Percentiles rank a stretch among this genome's conserved stretches.
phyloP scores from a whole-genome alignment of 352 stramenopile species.

The Phytophthora capsici region DNA sequence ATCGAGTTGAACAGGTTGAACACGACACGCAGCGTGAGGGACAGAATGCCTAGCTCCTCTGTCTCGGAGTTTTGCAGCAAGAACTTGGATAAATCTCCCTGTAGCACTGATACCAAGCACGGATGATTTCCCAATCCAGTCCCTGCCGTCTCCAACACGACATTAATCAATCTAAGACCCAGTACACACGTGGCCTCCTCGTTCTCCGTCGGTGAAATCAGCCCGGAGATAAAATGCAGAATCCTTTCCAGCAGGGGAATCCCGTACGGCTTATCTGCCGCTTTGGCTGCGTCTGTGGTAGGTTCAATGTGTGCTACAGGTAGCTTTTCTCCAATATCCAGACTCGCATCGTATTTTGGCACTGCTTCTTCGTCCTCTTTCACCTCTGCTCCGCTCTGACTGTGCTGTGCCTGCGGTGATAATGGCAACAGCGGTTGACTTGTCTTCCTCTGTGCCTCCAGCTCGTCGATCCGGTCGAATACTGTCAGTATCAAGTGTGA shows the following conservation, averaged over 20 bases:
- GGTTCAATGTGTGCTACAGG: conserved; percentile 8
- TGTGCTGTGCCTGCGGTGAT: conserved; percentile 5
- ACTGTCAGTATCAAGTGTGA: conserved; percentile 97
- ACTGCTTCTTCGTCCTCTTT: conserved; percentile 18
- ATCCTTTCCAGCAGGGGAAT: conserved; percentile 93
- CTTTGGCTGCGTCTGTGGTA: conserved; percentile 12
- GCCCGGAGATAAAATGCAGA: conserved; percentile 92
- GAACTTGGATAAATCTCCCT: conserved; percentile 97
- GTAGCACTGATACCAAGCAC: conserved; percentile 87
- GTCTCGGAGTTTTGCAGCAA: conserved; percentile 96
- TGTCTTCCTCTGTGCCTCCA: conserved; percentile 43
- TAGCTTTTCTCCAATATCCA: conserved; percentile 28
- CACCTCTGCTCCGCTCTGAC: background rate
- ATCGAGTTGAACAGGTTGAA: conserved; percentile 99
- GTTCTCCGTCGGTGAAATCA: conserved; percentile 94
- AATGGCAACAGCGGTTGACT: conserved; percentile 13
- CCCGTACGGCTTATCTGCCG: conserved; percentile 73
- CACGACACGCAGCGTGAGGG: conserved; percentile 95
- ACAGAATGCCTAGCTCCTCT: conserved; percentile 93
- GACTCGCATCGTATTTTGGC: conserved; percentile 30
- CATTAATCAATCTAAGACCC: conserved; percentile 96
- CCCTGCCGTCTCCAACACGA: conserved; percentile 95
- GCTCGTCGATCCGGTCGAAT: conserved; percentile 91
- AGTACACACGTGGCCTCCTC: conserved; percentile 90
- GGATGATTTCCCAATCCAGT: conserved; percentile 80